A percentile compares a stretch with the other conserved stretches of the same genome.
Conservation (phyloP, 805 yeast genomes). For the Yarrowia sp. region DNA sequence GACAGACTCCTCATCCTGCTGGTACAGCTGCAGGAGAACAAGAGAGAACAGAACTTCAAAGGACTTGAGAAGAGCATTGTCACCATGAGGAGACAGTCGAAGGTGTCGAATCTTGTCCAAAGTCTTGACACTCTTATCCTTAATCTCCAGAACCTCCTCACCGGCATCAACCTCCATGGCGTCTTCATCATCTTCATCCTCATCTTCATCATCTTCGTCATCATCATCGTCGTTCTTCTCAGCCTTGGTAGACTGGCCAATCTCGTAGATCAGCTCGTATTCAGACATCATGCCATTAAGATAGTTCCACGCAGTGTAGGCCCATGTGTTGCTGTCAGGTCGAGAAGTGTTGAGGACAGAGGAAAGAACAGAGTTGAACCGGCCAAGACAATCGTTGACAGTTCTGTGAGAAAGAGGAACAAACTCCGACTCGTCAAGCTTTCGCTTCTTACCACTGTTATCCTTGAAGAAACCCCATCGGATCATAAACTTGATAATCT, state of each 20-base stretch:
- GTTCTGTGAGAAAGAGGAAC: conserved; percentile 30
- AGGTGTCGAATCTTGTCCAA: conserved; percentile 46
- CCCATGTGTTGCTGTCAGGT: conserved; percentile 55
- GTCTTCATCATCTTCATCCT: conserved; percentile 19
- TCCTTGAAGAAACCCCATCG: conserved; percentile 43
- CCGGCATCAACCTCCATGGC: conserved; percentile 22
- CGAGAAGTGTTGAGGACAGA: conserved; percentile 49
- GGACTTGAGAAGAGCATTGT: conserved; percentile 49
- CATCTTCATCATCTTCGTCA: conserved; percentile 24
- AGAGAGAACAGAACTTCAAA: conserved; percentile 76
- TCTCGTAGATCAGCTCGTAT: conserved; percentile 36
- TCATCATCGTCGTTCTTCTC: neutral
- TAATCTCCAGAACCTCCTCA: conserved; percentile 47
- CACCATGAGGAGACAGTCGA: conserved; percentile 39
- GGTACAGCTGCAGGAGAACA: conserved; percentile 70
- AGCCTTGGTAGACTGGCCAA: conserved; percentile 31
- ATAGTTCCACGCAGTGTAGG: conserved; percentile 46
- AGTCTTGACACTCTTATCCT: conserved; percentile 47
- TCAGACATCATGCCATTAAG: conserved; percentile 1
- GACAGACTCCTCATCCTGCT: conserved; percentile 70
- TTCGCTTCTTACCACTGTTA: neutral
- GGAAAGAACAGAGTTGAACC: conserved; percentile 65
- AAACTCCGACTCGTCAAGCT: neutral
- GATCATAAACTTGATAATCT: conserved; percentile 43
- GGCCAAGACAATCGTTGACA: conserved; percentile 36